phyloP scores from a whole-genome alignment of 306 rosid genomes.

The Cicer chorassanicum region DNA sequence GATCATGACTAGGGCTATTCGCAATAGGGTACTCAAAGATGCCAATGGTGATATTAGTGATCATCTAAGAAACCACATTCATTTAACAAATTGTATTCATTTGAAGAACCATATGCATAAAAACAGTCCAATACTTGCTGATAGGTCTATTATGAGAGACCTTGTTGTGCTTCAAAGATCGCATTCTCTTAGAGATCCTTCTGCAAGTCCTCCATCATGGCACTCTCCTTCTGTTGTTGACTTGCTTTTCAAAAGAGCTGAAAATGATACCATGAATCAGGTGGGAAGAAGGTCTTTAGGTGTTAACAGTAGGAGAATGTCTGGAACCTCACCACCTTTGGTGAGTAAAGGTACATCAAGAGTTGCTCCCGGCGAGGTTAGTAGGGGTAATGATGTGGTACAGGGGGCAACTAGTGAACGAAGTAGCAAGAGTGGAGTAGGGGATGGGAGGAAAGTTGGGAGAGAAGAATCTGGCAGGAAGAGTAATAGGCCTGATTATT shows the following conservation, averaged over 20 bases:
- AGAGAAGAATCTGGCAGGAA: slow-evolving; percentile 77
- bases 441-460: slow-evolving; percentile 66
- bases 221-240: slow-evolving; percentile 85
- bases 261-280: slow-evolving; percentile 59
- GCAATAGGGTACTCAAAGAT: slow-evolving; percentile 90
- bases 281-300: slow-evolving; percentile 87
- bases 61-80: slow-evolving; percentile 95
- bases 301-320: slow-evolving; percentile 62
- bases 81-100: slow-evolving; percentile 97
- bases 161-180: slow-evolving; percentile 91
- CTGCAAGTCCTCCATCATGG: slow-evolving; percentile 97
- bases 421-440: slow-evolving; percentile 66
- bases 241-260: slow-evolving; percentile 69
- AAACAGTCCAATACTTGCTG: slow-evolving; percentile 87
- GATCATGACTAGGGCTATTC: slow-evolving; percentile 96
- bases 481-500: slow-evolving; percentile 63
- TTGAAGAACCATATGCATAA: slow-evolving; percentile 99
- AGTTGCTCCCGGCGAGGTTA: slow-evolving; percentile 72
- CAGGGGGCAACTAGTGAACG: slow-evolving; percentile 60
- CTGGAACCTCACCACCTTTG: slow-evolving; percentile 75
- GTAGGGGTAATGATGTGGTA: slow-evolving; percentile 55
- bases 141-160: slow-evolving; percentile 92
- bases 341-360: slow-evolving; percentile 64
- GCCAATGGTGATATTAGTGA: slow-evolving; percentile 96
- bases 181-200: slow-evolving; percentile 91